These are phyloP conservation scores for Sphaerosporella brunnea DNA, from an alignment of 495 filamentous ascomycete species.

Conservation along the genomic window DNA sequence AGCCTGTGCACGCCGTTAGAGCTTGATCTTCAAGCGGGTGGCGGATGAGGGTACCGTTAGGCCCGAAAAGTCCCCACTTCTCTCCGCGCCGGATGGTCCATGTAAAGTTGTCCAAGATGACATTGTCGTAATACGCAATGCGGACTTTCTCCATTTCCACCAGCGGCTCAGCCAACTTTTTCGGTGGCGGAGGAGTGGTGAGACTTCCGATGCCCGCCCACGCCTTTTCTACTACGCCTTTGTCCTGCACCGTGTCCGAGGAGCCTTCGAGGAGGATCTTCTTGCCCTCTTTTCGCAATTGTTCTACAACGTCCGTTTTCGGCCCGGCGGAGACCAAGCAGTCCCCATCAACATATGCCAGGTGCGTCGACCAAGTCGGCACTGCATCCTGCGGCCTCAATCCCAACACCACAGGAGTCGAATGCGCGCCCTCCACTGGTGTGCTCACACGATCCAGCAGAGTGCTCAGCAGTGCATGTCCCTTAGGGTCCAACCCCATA, in stretches of 20 bases:
- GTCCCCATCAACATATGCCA: slow-evolving; percentile 47
- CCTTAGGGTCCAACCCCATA: slow-evolving; percentile 85
- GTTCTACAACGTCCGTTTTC: slow-evolving; percentile 36
- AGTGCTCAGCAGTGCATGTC: slow-evolving; percentile 46
- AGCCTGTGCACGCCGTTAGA: slow-evolving; percentile 28
- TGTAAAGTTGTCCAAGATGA: slow-evolving; percentile 63
- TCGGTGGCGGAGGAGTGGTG: slow-evolving; percentile 6
- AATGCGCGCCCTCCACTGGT: slow-evolving; percentile 31
- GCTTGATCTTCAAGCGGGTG: not conserved
- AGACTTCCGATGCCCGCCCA: slow-evolving; percentile 26
- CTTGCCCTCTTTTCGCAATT: slow-evolving; percentile 31
- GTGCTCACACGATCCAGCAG: slow-evolving; percentile 41
- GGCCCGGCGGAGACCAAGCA: slow-evolving; percentile 39
- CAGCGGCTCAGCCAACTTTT: slow-evolving; percentile 36
- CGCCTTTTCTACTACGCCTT: slow-evolving; percentile 12
- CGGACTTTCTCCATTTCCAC: slow-evolving; percentile 72
- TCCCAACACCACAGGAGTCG: slow-evolving; percentile 57
- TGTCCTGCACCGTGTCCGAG: slow-evolving; percentile 23
- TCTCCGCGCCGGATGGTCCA: slow-evolving; percentile 74
- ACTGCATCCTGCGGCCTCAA: slow-evolving; percentile 69
- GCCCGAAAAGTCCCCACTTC: slow-evolving; percentile 78
- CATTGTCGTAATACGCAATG: slow-evolving; percentile 61
- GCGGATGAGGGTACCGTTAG: slow-evolving; percentile 41
- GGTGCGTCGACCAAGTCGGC: slow-evolving; percentile 77
- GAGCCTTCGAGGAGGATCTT: slow-evolving; percentile 7